These are phyloP conservation scores for Trichoderma simmonsii DNA, from an alignment of 2,329 filamentous ascomycete species.

Conservation along the genomic window DNA sequence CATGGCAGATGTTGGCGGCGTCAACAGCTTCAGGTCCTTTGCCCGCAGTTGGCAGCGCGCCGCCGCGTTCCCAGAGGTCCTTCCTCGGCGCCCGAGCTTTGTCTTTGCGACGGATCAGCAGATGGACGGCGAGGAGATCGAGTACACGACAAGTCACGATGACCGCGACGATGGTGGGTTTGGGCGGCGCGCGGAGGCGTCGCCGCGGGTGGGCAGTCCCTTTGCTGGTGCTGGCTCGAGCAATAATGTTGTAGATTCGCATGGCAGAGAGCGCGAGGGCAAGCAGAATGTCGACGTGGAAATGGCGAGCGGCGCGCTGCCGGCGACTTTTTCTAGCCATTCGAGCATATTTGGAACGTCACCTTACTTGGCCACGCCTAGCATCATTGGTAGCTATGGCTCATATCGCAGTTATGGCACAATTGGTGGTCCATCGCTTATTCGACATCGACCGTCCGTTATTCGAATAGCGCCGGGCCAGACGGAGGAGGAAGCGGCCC, in stretches of 20 bases:
- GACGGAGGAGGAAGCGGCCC: conserved; percentile 22
- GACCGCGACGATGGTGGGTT: conserved; percentile 42
- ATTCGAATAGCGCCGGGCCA: conserved; percentile 32
- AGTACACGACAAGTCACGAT: conserved; percentile 42
- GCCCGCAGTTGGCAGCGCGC: conserved; percentile 89
- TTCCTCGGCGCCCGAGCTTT: conserved; percentile 74
- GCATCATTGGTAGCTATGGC: conserved; percentile 69
- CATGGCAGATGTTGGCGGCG: conserved; percentile 73
- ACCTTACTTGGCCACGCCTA: conserved; percentile 62
- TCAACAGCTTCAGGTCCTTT: conserved; percentile 93
- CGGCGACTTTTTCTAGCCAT: conserved; percentile 30
- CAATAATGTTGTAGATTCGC: conserved; percentile 21
- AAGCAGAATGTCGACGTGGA: conserved; percentile 45
- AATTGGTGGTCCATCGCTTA: conserved; percentile 32
- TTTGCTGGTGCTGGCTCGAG: conserved; percentile 29
- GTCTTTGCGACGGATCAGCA: conserved; percentile 57
- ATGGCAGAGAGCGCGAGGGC: conserved; percentile 44
- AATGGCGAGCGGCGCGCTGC: conserved; percentile 33
- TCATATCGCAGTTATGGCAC: conserved; percentile 57
- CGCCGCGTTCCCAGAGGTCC: conserved; percentile 81
- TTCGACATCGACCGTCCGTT: conserved; percentile 46
- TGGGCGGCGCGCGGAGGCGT: conserved; percentile 50
- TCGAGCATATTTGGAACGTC: conserved; percentile 54
- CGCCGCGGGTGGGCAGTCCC: conserved; percentile 23
- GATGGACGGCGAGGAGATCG: conserved; percentile 30